phyloP scores from a whole-genome alignment of 202 grass and related monocot species.

The Eragrostis tef region DNA sequence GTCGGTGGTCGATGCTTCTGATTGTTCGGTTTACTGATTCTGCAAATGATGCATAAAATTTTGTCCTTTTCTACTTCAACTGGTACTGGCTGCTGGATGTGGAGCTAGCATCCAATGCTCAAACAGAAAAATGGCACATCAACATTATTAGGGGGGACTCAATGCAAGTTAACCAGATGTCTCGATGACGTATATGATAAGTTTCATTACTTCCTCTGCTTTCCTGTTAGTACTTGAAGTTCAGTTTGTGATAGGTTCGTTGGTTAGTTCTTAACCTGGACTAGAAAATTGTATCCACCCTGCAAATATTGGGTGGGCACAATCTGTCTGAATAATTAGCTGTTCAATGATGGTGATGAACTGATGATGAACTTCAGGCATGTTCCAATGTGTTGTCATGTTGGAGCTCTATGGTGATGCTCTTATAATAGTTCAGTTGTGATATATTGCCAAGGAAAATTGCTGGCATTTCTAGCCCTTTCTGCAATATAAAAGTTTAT shows the following conservation, averaged over 20 bases:
- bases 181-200: neutral
- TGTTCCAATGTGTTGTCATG: neutral
- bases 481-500: constrained; percentile 27
- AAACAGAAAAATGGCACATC: neutral
- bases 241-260: neutral
- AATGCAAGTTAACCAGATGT: neutral
- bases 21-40: constrained; percentile 19
- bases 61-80: constrained; percentile 19
- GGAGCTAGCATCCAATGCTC: neutral
- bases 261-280: neutral
- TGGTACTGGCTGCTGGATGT: neutral
- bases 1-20: constrained; percentile 27
- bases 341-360: constrained; percentile 19
- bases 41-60: neutral
- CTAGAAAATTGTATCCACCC: neutral
- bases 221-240: neutral
- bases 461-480: constrained; percentile 27
- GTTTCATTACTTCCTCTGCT: neutral
- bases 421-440: constrained; percentile 17
- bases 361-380: neutral
- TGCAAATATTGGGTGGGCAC: neutral
- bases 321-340: neutral
- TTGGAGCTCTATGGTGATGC: constrained; percentile 4
- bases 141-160: neutral
- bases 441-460: neutral